Percentiles rank a stretch among this genome's conserved stretches.
Evolutionary conservation across 192 early-diverging fungal species (phyloP).

Genomic region (Backusella mclennaniae): DNA sequence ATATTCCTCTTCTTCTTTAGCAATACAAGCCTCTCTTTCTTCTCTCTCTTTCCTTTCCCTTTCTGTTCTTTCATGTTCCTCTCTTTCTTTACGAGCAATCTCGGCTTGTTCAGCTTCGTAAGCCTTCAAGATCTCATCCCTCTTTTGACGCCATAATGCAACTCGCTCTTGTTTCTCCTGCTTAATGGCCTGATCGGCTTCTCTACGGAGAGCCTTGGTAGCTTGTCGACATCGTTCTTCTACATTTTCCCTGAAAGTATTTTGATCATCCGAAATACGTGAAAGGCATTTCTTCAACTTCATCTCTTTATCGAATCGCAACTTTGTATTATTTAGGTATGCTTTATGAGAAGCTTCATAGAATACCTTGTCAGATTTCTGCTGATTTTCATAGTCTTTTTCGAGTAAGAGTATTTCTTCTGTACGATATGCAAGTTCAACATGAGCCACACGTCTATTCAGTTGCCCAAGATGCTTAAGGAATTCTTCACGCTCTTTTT

Average conservation of each 20-base stretch:
- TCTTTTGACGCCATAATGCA: conserved; percentile 52
- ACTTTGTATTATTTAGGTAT: conserved; percentile 57
- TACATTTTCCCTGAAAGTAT: conserved; percentile 53
- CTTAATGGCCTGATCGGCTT: conserved; percentile 61
- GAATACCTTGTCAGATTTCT: conserved; percentile 71
- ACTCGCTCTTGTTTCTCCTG: conserved; percentile 73
- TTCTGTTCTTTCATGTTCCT: conserved; percentile 37
- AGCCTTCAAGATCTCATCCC: conserved; percentile 44
- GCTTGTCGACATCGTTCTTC: conserved; percentile 59
- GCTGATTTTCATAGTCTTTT: conserved; percentile 90
- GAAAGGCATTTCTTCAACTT: conserved; percentile 74
- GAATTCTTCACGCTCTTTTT: conserved; percentile 86
- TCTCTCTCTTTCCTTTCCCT: conserved; percentile 45
- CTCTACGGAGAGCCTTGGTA: conserved; percentile 48
- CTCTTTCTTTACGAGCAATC: conserved; percentile 32
- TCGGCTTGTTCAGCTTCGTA: conserved; percentile 43
- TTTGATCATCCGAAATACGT: conserved; percentile 82
- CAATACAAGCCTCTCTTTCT: conserved; percentile 43
- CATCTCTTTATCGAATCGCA: conserved; percentile 71
- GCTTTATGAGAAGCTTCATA: conserved; percentile 73
- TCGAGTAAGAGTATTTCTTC: conserved; percentile 86
- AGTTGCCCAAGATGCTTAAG: conserved; percentile 69
- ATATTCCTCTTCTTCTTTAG: conserved; percentile 42
- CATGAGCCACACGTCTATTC: conserved; percentile 82
- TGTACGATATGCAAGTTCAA: conserved; percentile 88